These are phyloP conservation scores for Peltaster fructicola DNA, from an alignment of 2,329 filamentous ascomycete species.

Conservation along the genomic window DNA sequence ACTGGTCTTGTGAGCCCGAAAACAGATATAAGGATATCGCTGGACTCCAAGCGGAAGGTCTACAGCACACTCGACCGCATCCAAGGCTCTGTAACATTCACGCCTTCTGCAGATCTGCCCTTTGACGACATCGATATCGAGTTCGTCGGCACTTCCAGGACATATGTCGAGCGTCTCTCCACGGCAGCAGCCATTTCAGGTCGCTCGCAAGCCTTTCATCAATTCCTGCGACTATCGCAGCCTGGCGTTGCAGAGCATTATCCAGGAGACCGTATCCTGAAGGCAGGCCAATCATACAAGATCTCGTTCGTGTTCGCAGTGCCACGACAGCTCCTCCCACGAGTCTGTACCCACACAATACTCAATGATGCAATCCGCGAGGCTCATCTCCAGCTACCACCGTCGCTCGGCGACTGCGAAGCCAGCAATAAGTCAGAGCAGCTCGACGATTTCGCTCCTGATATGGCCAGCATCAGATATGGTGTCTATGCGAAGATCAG, in stretches of 20 bases:
- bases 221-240: conserved; percentile 44
- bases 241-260: conserved; percentile 37
- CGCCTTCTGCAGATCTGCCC: conserved; percentile 31
- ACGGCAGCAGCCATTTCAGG: conserved; percentile 34
- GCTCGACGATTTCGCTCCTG: conserved; percentile 43
- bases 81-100: conserved; percentile 35
- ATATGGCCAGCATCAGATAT: conserved; percentile 45
- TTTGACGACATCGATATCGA: conserved; percentile 43
- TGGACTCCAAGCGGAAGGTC: conserved; percentile 22
- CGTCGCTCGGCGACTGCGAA: conserved; percentile 41
- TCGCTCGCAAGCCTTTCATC: conserved; percentile 38
- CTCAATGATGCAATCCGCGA: conserved; percentile 34
- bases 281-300: conserved; percentile 36
- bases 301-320: conserved; percentile 49
- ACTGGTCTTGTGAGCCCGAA: too few species aligned
- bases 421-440: conserved; percentile 26
- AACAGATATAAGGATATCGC: conserved; percentile 26
- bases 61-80: conserved; percentile 42
- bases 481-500: conserved; percentile 24
- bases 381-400: conserved; percentile 41
- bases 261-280: conserved; percentile 36
- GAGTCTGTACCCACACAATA: conserved; percentile 37
- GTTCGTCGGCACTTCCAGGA: conserved; percentile 36
- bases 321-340: conserved; percentile 41
- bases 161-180: conserved; percentile 37